Base-by-base conservation (phyloP, 805 yeast genomes). In the Metschnikowia santaceciliae region DNA sequence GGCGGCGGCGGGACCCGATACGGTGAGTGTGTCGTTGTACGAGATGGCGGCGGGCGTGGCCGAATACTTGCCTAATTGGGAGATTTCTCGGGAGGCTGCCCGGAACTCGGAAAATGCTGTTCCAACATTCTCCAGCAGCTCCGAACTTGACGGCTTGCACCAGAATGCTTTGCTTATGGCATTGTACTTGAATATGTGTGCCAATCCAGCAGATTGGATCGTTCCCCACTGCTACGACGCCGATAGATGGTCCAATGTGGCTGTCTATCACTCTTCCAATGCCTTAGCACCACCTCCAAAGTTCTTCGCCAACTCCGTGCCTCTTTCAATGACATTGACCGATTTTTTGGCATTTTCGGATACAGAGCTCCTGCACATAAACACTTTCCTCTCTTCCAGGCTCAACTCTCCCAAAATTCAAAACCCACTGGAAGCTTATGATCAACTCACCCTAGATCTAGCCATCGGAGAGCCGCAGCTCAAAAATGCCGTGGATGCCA, bases 151-250 rank as follows among this genome's bases (percentile, higher is more conserved):
- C 14, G 64, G 64, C 52, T 65, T 58, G 47, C 55, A 66, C 40
- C 73, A 70, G 51, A 59, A 66, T 17, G 61, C 64, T 3, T 51
- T 69, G 7, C 57, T 71, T 20, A 53, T 64, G 57, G 64, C 69
- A 20, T 54, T 66, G 6, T 71, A 71, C 52, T 45, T 66, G 48
- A 59, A 56, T 17, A 42, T 68, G 47, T 46, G 59, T 23, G 48
- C 58, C 17, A 64, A 67, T 44, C 58, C 66, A 8, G 34, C 50
- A 13, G 52, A 59, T 17, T 71, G 70, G 68, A 51, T 70, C 20
- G 65, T 65, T 3, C 63, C 70, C 2, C 54, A 48, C 11, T 52
- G 55, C 41, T 42, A 44, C 26, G 42, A 52, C 6, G 45, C 48
- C 10, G 42, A 41, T 15, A 22, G 50, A 33, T 19, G 20, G 32